phyloP scores from a whole-genome alignment of 257 asterid species.

The Jacaranda mimosifolia region DNA sequence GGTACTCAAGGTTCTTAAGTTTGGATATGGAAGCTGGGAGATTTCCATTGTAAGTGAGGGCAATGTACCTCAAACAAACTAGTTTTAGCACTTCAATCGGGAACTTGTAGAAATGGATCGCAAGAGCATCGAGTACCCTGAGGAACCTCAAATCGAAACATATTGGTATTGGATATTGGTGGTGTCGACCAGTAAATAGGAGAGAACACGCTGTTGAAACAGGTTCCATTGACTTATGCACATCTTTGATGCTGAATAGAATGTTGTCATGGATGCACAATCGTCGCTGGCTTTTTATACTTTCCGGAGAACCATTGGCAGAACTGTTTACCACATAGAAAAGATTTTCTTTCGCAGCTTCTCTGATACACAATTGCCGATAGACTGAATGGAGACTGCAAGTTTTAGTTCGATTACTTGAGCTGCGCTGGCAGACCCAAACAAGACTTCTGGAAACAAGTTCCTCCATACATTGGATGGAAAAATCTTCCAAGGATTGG shows the following conservation, averaged over 20 bases:
- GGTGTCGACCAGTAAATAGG: background rate
- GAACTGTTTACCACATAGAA: background rate
- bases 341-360: background rate
- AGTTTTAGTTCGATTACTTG: background rate
- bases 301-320: background rate
- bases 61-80: conserved; percentile 6
- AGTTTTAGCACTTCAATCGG: background rate
- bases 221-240: background rate
- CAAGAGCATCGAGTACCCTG: conserved; percentile 16
- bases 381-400: conserved; percentile 17
- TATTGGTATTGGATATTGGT: background rate
- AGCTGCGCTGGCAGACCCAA: background rate
- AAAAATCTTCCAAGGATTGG: background rate
- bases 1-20: conserved; percentile 21
- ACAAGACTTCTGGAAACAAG: background rate
- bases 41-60: background rate
- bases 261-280: background rate
- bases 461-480: background rate
- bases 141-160: conserved; percentile 1
- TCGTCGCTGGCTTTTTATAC: background rate
- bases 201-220: background rate
- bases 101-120: conserved; percentile 10
- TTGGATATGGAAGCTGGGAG: conserved; percentile 11
- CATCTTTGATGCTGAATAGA: background rate
- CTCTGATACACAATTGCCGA: conserved; percentile 2